phyloP scores from a whole-genome alignment of 1,139 yeast species.

The Saccharomyces hybrid region DNA sequence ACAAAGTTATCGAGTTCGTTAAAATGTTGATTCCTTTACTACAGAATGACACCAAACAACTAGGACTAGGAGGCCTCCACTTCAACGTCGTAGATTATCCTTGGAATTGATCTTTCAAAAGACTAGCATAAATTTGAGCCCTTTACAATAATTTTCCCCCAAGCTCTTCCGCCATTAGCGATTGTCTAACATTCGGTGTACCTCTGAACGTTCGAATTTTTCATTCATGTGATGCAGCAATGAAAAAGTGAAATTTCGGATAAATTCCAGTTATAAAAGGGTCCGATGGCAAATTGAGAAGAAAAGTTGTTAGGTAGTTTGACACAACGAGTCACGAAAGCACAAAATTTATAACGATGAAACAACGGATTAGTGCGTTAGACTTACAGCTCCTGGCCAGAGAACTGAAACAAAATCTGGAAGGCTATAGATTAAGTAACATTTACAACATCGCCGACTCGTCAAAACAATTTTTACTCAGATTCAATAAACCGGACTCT shows the following conservation, averaged over 20 bases:
- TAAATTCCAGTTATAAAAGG: neutral
- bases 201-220: neutral
- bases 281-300: neutral
- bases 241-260: neutral
- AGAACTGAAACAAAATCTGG: conserved; percentile 52
- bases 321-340: neutral
- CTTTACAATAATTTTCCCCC: neutral
- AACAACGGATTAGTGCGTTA: conserved; percentile 82
- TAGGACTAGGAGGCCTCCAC: neutral
- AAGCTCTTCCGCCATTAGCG: neutral
- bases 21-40: too few relatives aligned
- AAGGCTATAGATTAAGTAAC: conserved; percentile 70
- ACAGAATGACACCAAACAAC: neutral
- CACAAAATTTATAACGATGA: conserved; percentile 17
- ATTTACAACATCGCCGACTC: conserved; percentile 75
- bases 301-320: neutral
- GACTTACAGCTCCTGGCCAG: conserved; percentile 66
- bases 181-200: neutral
- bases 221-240: neutral
- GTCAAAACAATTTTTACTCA: conserved; percentile 65
- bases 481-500: conserved; percentile 77
- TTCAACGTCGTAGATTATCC: neutral
- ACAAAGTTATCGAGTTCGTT: too few relatives aligned
- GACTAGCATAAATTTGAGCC: neutral
- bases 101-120: neutral